phyloP scores from a whole-genome alignment of 495 filamentous ascomycete species.

The Daldinia loculata region DNA sequence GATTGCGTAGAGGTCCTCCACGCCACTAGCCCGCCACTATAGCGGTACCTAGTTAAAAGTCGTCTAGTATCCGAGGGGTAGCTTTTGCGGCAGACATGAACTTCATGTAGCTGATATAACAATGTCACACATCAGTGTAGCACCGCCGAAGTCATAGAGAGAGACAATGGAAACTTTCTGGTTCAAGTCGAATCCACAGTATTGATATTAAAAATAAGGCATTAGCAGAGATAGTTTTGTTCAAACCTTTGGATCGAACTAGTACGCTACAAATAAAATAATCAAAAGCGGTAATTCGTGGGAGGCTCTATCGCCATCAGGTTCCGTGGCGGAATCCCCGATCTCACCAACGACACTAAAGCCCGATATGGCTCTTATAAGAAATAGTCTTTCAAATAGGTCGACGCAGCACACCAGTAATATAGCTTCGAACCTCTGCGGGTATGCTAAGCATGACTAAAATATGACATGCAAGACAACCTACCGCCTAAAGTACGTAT shows the following conservation, averaged over 20 bases:
- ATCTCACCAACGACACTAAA: slow-evolving; percentile 3
- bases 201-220: not conserved
- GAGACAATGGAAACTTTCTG: not conserved
- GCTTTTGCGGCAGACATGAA: slow-evolving; percentile 5
- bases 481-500: not conserved
- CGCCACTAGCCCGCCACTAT: slow-evolving; percentile 5
- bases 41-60: slow-evolving; percentile 14
- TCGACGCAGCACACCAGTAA: not conserved
- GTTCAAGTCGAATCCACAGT: not conserved
- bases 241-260: not conserved
- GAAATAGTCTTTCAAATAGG: slow-evolving; percentile 5
- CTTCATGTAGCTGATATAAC: not conserved
- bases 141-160: not conserved
- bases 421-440: slow-evolving; percentile 7
- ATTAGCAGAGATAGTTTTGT: not conserved
- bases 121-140: not conserved
- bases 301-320: not conserved
- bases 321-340: slow-evolving; percentile 4
- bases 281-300: not conserved
- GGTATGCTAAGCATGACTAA: slow-evolving; percentile 17
- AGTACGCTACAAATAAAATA: not conserved
- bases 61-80: slow-evolving; percentile 7
- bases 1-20: slow-evolving; percentile 6
- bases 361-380: not conserved
- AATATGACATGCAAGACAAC: slow-evolving; percentile 37